Percentiles rank a stretch among this genome's conserved stretches.
These are phyloP conservation scores for Tubosaeta brunneosetosa DNA, from an alignment of 768 basidiomycete genomes.

Conservation along the genomic window DNA sequence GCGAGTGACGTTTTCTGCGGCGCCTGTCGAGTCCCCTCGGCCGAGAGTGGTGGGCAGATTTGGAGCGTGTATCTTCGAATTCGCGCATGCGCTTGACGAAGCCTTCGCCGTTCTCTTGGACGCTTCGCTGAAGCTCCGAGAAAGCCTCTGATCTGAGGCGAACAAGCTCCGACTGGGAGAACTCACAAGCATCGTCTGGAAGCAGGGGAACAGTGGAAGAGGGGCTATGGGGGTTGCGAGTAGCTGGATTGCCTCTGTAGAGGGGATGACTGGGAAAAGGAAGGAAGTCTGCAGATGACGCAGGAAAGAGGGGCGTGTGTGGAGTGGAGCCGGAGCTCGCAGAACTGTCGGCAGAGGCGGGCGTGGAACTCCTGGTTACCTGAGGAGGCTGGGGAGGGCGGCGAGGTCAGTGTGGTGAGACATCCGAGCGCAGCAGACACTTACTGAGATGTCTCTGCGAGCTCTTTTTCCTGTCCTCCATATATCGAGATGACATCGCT, in stretches of 20 bases:
- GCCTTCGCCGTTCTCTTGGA: slow-evolving; percentile 61
- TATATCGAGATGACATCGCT: slow-evolving; percentile 49
- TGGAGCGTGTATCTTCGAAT: slow-evolving; percentile 53
- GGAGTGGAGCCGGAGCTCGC: slow-evolving; percentile 23
- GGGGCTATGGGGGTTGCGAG: slow-evolving; percentile 16
- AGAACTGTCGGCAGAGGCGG: slow-evolving; percentile 28
- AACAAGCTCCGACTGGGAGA: slow-evolving; percentile 31
- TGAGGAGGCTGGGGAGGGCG: slow-evolving; percentile 11
- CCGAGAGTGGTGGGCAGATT: slow-evolving; percentile 34
- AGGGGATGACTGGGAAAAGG: slow-evolving; percentile 33
- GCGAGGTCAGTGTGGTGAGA: slow-evolving; percentile 5
- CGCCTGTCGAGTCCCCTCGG: slow-evolving; percentile 39
- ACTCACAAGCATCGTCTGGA: slow-evolving; percentile 20
- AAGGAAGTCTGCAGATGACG: slow-evolving; percentile 48
- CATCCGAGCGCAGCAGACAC: slow-evolving; percentile 11
- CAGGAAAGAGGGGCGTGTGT: slow-evolving; percentile 38
- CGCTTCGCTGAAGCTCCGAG: slow-evolving; percentile 57
- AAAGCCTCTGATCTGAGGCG: slow-evolving; percentile 60
- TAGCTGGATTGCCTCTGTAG: slow-evolving; percentile 1
- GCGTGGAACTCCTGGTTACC: slow-evolving; percentile 28
- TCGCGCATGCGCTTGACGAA: slow-evolving; percentile 71
- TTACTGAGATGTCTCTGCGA: slow-evolving; percentile 45
- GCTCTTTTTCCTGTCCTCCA: slow-evolving; percentile 54
- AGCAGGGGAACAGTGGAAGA: slow-evolving; percentile 18
- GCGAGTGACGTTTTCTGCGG: slow-evolving; percentile 38